phyloP scores from a whole-genome alignment of 2,329 filamentous ascomycete genomes.

The Sclerotinia nivalis region DNA sequence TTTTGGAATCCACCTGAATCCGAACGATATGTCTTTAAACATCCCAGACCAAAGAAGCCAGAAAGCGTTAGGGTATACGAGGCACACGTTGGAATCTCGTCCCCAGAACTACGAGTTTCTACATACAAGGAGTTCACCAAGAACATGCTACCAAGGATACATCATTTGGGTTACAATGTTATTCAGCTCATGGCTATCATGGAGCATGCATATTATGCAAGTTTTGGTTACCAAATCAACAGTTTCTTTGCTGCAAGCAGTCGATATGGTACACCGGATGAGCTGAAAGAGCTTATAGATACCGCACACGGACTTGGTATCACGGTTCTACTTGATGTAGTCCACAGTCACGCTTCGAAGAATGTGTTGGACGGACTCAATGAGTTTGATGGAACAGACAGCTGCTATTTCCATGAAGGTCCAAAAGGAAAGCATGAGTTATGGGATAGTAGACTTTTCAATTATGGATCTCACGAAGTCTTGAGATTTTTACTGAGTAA shows the following conservation, averaged over 20 bases:
- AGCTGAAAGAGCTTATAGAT: slow-evolving; percentile 94
- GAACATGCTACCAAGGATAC: slow-evolving; percentile 89
- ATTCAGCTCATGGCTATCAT: slow-evolving; percentile 99
- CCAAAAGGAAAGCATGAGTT: slow-evolving; percentile 82
- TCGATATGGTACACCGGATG: slow-evolving; percentile 89
- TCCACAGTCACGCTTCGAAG: slow-evolving; percentile 97
- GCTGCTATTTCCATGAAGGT: slow-evolving; percentile 93
- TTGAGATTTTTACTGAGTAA: slow-evolving; percentile 95
- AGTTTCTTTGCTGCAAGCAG: slow-evolving; percentile 98
- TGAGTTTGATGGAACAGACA: slow-evolving; percentile 91
- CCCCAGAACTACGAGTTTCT: slow-evolving; percentile 81
- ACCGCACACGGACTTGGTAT: slow-evolving; percentile 90
- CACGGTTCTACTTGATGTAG: slow-evolving; percentile 88
- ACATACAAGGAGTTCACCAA: slow-evolving; percentile 97
- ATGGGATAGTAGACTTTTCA: slow-evolving; percentile 97
- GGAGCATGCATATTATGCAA: slow-evolving; percentile 99
- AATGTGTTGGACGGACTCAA: slow-evolving; percentile 95
- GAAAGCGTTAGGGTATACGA: slow-evolving; percentile 90
- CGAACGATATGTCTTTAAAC: slow-evolving; percentile 82
- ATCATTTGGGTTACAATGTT: slow-evolving; percentile 88
- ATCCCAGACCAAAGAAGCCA: slow-evolving; percentile 79
- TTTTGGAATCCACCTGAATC: slow-evolving; percentile 91
- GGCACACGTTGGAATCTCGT: slow-evolving; percentile 97
- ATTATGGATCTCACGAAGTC: slow-evolving; percentile 94
- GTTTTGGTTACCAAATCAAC: slow-evolving; percentile 98